Base-by-base conservation (phyloP, 306 rosid species). In the Acacia crassicarpa region DNA sequence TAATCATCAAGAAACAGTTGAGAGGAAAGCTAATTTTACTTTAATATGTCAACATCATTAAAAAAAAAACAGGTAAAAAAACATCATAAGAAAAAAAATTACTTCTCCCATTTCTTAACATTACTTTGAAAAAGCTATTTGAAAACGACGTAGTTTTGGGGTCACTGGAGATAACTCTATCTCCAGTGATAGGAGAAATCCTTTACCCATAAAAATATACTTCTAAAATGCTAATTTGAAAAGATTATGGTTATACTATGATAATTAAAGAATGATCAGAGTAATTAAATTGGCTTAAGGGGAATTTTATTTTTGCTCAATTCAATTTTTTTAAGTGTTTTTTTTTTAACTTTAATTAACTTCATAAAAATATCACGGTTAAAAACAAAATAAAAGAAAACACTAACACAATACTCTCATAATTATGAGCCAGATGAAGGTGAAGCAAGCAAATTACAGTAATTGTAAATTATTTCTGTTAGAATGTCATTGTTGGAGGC, bases 401-500 rank as follows among this genome's bases (percentile, higher is more conserved):
- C 40, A 38, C 40, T 35, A 46, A 3, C 16, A 11, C 16, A 46
- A 13, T 32, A 46, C 51, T 1, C 56, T 49, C 56, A 54, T 54
- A 58, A 58, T 66, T 35, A 30, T 63, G n/a, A 27, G 41, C 12
- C 70, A 33, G n/a, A n/a, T 54, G 25, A 20, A 54, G 65, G 65
- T 35, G 69, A 30, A 25, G 45, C 9, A 30, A 25, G 45, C 17
- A 10, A 67, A 16, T 4, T n/a, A 20, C 22, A 3, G 10, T 9
- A n/a, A 20, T 38, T 38, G 51, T 38, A 40, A 41, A 69, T n/a
- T 63, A 7, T 56, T 51, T 76, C 49, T 19, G 91, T 90, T 86
- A 84, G 73, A 67, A 59, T 69, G 89, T 91, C 89, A 61, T 67
- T 19, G 4, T 77, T 75, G 59, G 35, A 67, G 83, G 65, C 30